Evolutionary conservation across 164 flowering plant genomes (phyloP), one percentile per base, ranked within the genome.

Genomic region (Magnolia officinalis): DNA sequence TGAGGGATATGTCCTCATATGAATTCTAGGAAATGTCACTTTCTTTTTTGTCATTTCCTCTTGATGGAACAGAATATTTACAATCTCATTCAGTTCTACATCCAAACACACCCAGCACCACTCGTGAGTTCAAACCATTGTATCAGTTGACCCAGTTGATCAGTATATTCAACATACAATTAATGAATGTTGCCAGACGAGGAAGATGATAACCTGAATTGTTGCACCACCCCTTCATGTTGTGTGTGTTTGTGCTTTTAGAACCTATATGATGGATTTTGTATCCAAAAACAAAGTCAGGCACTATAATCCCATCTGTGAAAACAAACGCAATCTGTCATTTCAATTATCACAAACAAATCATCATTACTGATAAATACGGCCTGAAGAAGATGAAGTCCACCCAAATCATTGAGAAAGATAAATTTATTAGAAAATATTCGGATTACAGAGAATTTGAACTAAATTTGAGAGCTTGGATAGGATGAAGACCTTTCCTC

Each of bases 191-290:
- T 1, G 49, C 16, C 13, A 29, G 11, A 50, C 18, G n/a, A 29
- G 26, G 64, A 72, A 37, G 16, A n/a, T 59, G 68, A 77, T 61
- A 65, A 89, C 94, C 94, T 92, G 92, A 76, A 90, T 90, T 16
- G 87, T 82, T 45, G 93, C 94, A 72, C 92, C 91, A 76, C 94
- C 94, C 84, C 92, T 85, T 75, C 94, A 67, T 90, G 94, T 45
- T 87, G 89, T 23, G 90, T 86, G 76, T 90, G 94, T 55, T n/a
- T 87, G 88, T 71, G 89, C 88, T 81, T 90, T 90, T 21, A 90
- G 26, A 31, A 90, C 96, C 96, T 92, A 51, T 14, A 73, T 20
- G 1, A 20, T 7, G 24, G 50, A 26, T 71, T 72, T 72, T 58
- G 31, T 63, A 23, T 20, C 61, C 19, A 72, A 77, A 76, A 74